Percentiles rank a stretch among this genome's conserved stretches.
These are phyloP conservation scores for Cladosporium sp. DNA, from an alignment of 2,329 filamentous ascomycete species.

Conservation along the genomic window DNA sequence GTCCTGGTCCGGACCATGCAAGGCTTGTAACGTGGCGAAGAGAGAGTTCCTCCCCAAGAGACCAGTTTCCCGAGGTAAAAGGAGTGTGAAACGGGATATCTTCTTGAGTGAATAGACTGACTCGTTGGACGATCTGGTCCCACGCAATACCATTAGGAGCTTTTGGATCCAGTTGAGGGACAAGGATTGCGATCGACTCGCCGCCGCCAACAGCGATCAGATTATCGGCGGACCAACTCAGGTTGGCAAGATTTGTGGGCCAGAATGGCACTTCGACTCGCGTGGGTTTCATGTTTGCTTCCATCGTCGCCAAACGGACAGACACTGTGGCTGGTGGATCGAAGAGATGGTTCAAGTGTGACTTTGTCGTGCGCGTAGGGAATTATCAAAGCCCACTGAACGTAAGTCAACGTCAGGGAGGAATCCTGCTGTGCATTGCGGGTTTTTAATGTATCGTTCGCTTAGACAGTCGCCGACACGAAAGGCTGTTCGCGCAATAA, in stretches of 20 bases:
- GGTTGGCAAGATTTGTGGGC: conserved; percentile 46
- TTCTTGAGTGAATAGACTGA: conserved; percentile 46
- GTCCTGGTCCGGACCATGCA: conserved; percentile 52
- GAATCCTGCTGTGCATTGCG: too few species aligned
- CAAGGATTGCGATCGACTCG: conserved; percentile 50
- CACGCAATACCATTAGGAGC: conserved; percentile 24
- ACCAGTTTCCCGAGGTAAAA: conserved; percentile 43
- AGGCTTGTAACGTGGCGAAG: conserved; percentile 43
- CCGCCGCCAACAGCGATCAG: conserved; percentile 52
- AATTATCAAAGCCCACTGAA: too few species aligned
- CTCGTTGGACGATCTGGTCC: conserved; percentile 38
- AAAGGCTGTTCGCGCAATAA: too few species aligned
- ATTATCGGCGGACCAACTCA: conserved; percentile 55
- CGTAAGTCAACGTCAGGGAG: too few species aligned
- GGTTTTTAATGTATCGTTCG: too few species aligned
- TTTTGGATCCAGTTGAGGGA: conserved; percentile 23
- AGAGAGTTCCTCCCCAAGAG: conserved; percentile 55
- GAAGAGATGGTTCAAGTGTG: too few species aligned
- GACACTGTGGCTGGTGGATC: too few species aligned
- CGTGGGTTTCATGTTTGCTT: conserved; percentile 3
- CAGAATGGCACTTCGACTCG: conserved; percentile 33
- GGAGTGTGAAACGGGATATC: conserved; percentile 44
- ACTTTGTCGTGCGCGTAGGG: too few species aligned
- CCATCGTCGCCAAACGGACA: too few species aligned
- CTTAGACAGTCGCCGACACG: too few species aligned